A percentile compares a stretch with the other conserved stretches of the same genome.
These are phyloP conservation scores for Parastagonospora avenae DNA, from an alignment of 2,329 filamentous ascomycete species.

Conservation along the genomic window DNA sequence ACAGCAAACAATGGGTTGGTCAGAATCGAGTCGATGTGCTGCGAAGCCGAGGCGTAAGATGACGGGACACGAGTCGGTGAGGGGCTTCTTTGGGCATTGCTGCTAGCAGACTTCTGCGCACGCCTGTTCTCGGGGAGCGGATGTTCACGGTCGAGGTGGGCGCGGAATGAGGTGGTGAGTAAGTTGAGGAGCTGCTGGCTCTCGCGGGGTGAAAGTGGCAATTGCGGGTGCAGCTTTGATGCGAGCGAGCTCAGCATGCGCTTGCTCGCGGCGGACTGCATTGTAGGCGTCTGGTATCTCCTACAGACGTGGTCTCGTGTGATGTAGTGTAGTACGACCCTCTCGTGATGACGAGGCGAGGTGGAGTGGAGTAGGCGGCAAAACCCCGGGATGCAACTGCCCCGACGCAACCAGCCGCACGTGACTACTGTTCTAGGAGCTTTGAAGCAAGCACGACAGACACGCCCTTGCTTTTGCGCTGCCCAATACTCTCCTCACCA, in stretches of 20 bases:
- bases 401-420: neutral
- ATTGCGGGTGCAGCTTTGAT: slow-evolving; percentile 58
- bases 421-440: slow-evolving; percentile 1
- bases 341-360: neutral
- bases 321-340: neutral
- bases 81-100: slow-evolving; percentile 10
- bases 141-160: slow-evolving; percentile 65
- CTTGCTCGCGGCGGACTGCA: slow-evolving; percentile 57
- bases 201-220: slow-evolving; percentile 62
- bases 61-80: slow-evolving; percentile 28
- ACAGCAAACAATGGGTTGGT: slow-evolving; percentile 56
- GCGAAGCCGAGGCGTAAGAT: slow-evolving; percentile 48
- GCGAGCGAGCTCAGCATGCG: slow-evolving; percentile 50
- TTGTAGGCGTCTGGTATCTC: slow-evolving; percentile 26
- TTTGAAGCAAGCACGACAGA: neutral
- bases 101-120: slow-evolving; percentile 4
- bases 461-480: neutral
- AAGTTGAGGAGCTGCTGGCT: slow-evolving; percentile 64
- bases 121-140: slow-evolving; percentile 33
- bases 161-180: slow-evolving; percentile 67
- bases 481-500: slow-evolving; percentile 12
- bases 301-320: neutral
- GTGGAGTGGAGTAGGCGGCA: too few relatives aligned
- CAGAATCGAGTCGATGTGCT: slow-evolving; percentile 57
- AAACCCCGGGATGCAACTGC: too few relatives aligned